These are phyloP conservation scores for Leptographium wingfieldii DNA, from an alignment of 2,329 filamentous ascomycete genomes.

Conservation along the genomic window DNA sequence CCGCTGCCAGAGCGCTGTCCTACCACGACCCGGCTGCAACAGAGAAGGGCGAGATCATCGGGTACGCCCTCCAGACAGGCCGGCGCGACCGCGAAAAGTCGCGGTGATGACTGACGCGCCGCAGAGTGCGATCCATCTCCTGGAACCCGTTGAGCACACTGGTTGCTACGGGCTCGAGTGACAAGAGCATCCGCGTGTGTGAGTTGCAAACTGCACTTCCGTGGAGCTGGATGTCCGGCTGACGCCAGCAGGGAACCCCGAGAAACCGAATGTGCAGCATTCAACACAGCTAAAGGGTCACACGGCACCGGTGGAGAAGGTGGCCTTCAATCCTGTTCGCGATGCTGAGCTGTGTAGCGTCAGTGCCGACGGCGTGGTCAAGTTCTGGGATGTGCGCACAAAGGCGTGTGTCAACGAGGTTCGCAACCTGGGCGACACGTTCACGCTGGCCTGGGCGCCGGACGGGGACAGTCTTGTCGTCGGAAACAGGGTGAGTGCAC, in stretches of 20 bases:
- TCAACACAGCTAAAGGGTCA: constrained; percentile 66
- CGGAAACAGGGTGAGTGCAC: constrained; percentile 32
- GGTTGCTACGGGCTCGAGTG: constrained; percentile 67
- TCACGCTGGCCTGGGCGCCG: constrained; percentile 62
- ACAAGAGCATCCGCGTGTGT: constrained; percentile 64
- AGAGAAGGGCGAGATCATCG: constrained; percentile 4
- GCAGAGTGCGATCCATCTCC: constrained; percentile 62
- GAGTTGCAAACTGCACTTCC: constrained; percentile 17
- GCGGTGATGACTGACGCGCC: background rate
- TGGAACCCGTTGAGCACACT: constrained; percentile 82
- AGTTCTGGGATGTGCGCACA: constrained; percentile 69
- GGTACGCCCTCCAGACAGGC: background rate
- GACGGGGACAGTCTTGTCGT: constrained; percentile 58
- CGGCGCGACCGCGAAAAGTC: too few species aligned
- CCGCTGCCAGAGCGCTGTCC: constrained; percentile 18
- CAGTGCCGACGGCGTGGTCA: constrained; percentile 59
- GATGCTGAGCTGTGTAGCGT: constrained; percentile 68
- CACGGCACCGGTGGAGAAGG: constrained; percentile 53
- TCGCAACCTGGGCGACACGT: constrained; percentile 51
- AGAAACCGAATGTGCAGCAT: constrained; percentile 59
- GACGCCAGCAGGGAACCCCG: constrained; percentile 50
- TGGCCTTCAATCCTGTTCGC: constrained; percentile 65
- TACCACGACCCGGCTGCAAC: constrained; percentile 8
- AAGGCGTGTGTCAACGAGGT: constrained; percentile 60
- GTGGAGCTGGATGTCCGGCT: background rate